Conservation (phyloP, 2,329 filamentous ascomycete genomes). For the Penicillium brevicompactum region DNA sequence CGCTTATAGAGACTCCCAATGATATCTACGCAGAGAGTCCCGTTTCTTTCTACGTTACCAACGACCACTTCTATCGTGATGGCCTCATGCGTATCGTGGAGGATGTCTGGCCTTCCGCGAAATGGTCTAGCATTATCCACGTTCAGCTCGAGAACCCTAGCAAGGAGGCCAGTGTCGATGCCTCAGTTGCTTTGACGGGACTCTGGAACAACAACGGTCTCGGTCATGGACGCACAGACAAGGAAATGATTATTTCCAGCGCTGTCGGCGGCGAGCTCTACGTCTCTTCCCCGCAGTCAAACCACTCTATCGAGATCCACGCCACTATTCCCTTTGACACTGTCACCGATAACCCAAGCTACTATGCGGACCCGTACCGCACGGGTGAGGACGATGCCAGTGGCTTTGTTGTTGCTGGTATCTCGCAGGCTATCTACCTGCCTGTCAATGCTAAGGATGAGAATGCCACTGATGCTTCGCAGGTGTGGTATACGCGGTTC, state of each 20-base stretch:
- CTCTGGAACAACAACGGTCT: constrained; percentile 62
- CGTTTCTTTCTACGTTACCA: constrained; percentile 59
- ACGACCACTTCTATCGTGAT: constrained; percentile 59
- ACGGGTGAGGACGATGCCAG: constrained; percentile 50
- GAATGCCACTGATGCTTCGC: constrained; percentile 43
- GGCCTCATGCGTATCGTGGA: constrained; percentile 54
- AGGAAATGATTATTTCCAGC: constrained; percentile 41
- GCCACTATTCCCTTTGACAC: constrained; percentile 50
- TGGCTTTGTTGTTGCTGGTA: constrained; percentile 56
- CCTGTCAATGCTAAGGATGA: constrained; percentile 32
- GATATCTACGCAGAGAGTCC: constrained; percentile 56
- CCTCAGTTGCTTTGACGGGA: constrained; percentile 46
- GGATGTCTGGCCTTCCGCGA: constrained; percentile 42
- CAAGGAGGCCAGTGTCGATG: constrained; percentile 37
- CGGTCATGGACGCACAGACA: constrained; percentile 47
- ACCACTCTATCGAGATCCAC: constrained; percentile 43
- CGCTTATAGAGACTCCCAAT: constrained; percentile 60
- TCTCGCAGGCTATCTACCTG: constrained; percentile 48
- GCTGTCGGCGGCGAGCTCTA: constrained; percentile 52
- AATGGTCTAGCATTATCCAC: constrained; percentile 56
- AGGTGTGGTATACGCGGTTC: constrained; percentile 51
- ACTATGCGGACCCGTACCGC: constrained; percentile 58
- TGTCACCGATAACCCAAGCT: constrained; percentile 60
- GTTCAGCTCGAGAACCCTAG: constrained; percentile 40
- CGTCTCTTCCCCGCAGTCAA: constrained; percentile 32